Evolutionary conservation across 2,329 filamentous ascomycete species (phyloP).

Genomic region (Penicillium sp.): DNA sequence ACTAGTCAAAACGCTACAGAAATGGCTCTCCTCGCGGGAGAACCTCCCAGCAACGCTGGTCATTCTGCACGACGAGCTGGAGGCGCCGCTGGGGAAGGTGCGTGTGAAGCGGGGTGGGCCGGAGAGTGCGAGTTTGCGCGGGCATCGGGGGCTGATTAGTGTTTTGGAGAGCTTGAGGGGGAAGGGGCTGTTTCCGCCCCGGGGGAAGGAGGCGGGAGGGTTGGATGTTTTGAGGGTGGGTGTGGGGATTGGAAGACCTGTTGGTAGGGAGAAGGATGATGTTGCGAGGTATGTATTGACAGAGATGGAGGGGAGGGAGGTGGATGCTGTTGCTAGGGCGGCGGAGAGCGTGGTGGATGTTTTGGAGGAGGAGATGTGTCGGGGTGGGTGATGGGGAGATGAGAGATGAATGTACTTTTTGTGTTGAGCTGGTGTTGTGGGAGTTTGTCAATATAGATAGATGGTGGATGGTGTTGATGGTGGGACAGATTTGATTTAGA

Average conservation of each 20-base stretch:
- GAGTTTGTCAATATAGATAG: background rate
- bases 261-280: conserved; percentile 63
- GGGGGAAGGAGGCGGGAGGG: conserved; percentile 32
- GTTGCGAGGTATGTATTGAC: conserved; percentile 79
- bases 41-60: conserved; percentile 53
- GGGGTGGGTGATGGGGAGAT: conserved; percentile 11
- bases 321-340: conserved; percentile 51
- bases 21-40: conserved; percentile 28
- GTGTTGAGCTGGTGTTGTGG: background rate
- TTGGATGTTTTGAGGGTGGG: conserved; percentile 63
- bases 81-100: conserved; percentile 68
- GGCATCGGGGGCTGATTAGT: conserved; percentile 76
- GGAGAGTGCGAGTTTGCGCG: conserved; percentile 59
- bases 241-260: conserved; percentile 84
- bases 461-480: background rate
- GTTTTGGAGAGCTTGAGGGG: conserved; percentile 57
- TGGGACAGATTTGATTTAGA: background rate
- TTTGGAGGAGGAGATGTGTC: conserved; percentile 52
- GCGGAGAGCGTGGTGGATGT: conserved; percentile 53
- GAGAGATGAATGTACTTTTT: background rate
- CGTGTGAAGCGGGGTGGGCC: conserved; percentile 62
- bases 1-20: conserved; percentile 65
- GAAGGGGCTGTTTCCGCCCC: conserved; percentile 32
- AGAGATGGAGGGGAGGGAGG: conserved; percentile 61
- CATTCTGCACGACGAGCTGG: conserved; percentile 86